Evolutionary conservation across 2,329 filamentous ascomycete species (phyloP), one percentile per base, ranked within the genome.

Genomic region (Aspergillus sergii): DNA sequence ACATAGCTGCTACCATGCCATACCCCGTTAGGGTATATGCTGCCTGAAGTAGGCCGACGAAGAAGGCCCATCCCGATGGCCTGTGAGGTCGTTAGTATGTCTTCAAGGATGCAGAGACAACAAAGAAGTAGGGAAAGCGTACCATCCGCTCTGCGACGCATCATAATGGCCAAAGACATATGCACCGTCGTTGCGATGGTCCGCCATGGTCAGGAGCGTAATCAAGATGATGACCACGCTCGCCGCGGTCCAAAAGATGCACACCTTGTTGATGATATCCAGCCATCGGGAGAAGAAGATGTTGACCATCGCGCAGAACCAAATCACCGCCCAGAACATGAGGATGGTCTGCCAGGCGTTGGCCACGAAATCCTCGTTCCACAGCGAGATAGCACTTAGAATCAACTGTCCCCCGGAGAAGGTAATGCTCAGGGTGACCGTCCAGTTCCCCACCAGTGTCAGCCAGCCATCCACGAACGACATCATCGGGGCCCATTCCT

Each of bases 361-460:
- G 12, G 89, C 83, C 23, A 87, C 87, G 71, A 87, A 92, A 66
- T 88, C 84, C 64, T 90, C 88, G n/a, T 89, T 80, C 84, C 88
- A 91, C 0, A 92, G 79, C n/a, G 85, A 84, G 65, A 91, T 90
- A 1, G 89, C 88, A 57, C 84, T 87, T 23, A 91, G 80, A 61
- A 90, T 87, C 28, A 90, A 85, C 67, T 93, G 86, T 0, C 88
- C 90, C 4, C 91, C 92, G 8, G 84, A 86, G 72, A 92, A 92
- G 73, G 90, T 91, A 77, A 92, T 91, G 45, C 82, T 85, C 21
- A 87, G 76, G 0, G 85, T 87, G 32, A 87, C 84, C 0, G 89
- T 91, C 89, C 89, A 92, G 74, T 92, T 92, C 0, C 90, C 90
- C 2, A 92, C 88, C 0, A 92, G 80, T 0, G 88, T 91, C 60